Percentiles rank a stretch among this genome's conserved stretches.
phyloP scores from a whole-genome alignment of 2,329 filamentous ascomycete species.

The Colletotrichum sp. region DNA sequence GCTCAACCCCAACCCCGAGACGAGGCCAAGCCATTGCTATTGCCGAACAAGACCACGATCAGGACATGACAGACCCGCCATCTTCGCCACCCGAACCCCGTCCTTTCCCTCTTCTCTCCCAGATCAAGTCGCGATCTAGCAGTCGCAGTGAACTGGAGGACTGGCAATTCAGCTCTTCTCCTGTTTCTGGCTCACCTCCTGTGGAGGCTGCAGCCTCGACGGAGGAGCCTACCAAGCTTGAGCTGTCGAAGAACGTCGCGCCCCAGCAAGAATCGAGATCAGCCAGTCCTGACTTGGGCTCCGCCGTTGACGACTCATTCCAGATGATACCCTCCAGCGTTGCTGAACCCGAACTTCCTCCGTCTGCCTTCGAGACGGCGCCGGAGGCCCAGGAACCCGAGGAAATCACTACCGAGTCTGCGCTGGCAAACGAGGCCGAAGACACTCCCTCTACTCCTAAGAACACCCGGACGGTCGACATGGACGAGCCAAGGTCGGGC shows the following conservation, averaged over 20 bases:
- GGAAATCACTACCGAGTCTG: not conserved
- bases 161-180: conserved; percentile 63
- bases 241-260: conserved; percentile 6
- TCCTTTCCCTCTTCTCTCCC: conserved; percentile 55
- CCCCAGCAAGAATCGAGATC: conserved; percentile 14
- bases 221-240: conserved; percentile 18
- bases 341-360: conserved; percentile 9
- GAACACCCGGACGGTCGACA: conserved; percentile 11
- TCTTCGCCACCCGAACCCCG: conserved; percentile 64
- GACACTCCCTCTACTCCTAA: conserved; percentile 16
- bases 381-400: not conserved
- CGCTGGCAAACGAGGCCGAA: not conserved
- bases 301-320: conserved; percentile 17
- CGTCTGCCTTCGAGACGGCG: not conserved
- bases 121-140: conserved; percentile 55
- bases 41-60: conserved; percentile 43
- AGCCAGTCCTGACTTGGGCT: not conserved
- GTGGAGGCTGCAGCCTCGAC: conserved; percentile 15
- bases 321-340: conserved; percentile 32
- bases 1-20: conserved; percentile 65
- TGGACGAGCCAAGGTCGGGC: conserved; percentile 46
- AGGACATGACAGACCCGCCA: conserved; percentile 56
- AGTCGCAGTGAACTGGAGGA: conserved; percentile 44
- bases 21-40: conserved; percentile 57
- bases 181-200: conserved; percentile 55